These are phyloP conservation scores for Gaillardinia entomophila DNA, from an alignment of 805 yeast species.

Conservation along the genomic window DNA sequence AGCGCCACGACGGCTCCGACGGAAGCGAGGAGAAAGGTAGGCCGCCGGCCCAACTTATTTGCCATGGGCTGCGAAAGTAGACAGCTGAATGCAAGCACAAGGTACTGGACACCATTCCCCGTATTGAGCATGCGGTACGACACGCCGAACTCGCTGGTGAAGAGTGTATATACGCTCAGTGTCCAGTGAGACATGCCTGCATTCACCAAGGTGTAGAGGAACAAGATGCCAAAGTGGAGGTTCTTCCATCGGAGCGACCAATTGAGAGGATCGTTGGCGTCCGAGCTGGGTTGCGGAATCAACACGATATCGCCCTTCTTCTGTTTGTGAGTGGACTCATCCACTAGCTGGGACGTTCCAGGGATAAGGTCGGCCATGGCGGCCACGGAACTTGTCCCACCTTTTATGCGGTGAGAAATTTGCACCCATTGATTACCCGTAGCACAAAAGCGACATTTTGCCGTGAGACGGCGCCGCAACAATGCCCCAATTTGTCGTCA, in stretches of 20 bases:
- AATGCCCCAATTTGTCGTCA: too few relatives aligned
- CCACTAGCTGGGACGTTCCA: not conserved
- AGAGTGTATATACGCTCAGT: conserved; percentile 10
- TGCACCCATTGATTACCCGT: too few relatives aligned
- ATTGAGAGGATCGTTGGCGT: conserved; percentile 45
- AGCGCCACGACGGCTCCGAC: not conserved
- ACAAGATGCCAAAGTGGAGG: conserved; percentile 32
- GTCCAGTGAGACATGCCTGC: conserved; percentile 11
- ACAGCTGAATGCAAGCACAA: not conserved
- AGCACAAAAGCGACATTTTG: too few relatives aligned
- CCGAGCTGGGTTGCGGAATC: conserved; percentile 46
- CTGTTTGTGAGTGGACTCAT: conserved; percentile 2
- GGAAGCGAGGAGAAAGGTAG: not conserved
- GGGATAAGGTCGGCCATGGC: not conserved
- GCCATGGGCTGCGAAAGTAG: not conserved
- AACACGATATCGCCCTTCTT: conserved; percentile 29
- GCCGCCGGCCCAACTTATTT: not conserved
- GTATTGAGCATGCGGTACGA: conserved; percentile 6
- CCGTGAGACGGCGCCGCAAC: too few relatives aligned
- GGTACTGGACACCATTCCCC: not conserved
- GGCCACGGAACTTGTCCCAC: too few relatives aligned
- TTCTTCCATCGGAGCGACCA: conserved; percentile 33
- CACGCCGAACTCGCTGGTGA: conserved; percentile 9
- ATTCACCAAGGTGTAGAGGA: conserved; percentile 7
- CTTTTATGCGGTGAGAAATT: too few relatives aligned